Evolutionary conservation across 75 land plant genomes (phyloP), one percentile per base, ranked within the genome.

Genomic region (Larix kaempferi): DNA sequence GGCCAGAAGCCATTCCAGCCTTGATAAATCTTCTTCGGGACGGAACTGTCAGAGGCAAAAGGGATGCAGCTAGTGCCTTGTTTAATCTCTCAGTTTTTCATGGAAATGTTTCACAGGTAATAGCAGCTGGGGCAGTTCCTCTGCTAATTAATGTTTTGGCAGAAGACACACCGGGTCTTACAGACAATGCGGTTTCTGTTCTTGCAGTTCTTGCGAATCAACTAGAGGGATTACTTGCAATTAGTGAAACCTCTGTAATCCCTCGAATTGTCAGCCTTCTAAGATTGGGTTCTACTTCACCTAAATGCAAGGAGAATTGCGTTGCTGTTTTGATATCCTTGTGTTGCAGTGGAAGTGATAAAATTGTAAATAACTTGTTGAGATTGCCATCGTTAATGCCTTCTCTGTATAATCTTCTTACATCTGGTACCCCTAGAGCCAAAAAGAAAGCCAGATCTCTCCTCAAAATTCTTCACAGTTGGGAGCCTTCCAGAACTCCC

Each of bases 391-490:
- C 82, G 6, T 69, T 90, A 11, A 78, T 87, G 80, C 73, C 79
- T 3, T 60, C 83, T 0, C 76, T 93, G 19, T 91, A 89, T 39
- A 65, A 80, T 3, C 61, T 89, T 17, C 55, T 84, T 12, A 86
- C 86, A 2, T 82, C 80, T 4, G 96, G 96, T 10, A 86, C 88
- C 0, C 77, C 89, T 5, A 85, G 84, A 0, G 90, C 85, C 3
- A 82, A 86, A 58, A 86, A 85, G 59, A 93, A 89, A 79, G 94
- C 96, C 0, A 74, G 84, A 17, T 85, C 81, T 17, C 81, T 93
- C 19, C 74, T 90, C 56, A 82, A 78, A 22, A 78, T 86, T 59
- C 72, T 91, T 15, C 90, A 88, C 69, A 86, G 75, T 29, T 29
- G 33, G 33, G 33, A 29, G 33, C 33, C 33, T 29, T 29, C 33